phyloP scores from a whole-genome alignment of 2,329 filamentous ascomycete species.

The Catunica adiposa region DNA sequence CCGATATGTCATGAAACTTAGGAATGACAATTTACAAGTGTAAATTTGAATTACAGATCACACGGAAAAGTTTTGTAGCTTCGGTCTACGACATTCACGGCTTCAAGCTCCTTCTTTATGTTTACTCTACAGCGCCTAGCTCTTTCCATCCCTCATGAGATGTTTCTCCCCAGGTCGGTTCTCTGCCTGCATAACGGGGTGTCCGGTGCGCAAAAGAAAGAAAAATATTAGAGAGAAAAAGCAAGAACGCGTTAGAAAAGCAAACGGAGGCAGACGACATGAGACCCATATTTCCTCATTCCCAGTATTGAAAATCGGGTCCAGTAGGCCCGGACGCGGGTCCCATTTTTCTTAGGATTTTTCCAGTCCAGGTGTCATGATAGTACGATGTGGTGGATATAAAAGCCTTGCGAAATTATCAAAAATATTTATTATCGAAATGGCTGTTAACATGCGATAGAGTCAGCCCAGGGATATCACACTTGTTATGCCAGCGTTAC shows the following conservation, averaged over 20 bases:
- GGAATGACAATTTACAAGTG: no score
- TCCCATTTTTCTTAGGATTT: not conserved
- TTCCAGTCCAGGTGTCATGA: not conserved
- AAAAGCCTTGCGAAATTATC: no score
- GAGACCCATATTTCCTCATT: not conserved
- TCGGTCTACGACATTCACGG: no score
- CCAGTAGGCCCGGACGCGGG: not conserved
- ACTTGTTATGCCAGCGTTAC: no score
- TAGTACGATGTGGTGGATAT: no score
- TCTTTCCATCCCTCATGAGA: not conserved
- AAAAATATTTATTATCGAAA: no score
- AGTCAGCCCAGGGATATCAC: no score
- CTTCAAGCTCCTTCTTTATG: not conserved
- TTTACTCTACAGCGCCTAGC: not conserved
- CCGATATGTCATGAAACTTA: no score
- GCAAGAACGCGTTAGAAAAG: not conserved
- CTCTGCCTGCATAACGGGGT: not conserved
- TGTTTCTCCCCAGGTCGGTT: not conserved
- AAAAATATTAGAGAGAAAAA: no score
- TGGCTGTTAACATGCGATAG: no score
- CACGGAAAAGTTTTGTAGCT: no score
- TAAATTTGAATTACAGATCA: no score
- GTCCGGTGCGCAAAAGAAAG: not conserved
- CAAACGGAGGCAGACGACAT: constrained; percentile 1
- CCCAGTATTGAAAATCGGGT: not conserved